Evolutionary conservation across 352 stramenopile genomes (phyloP).

Genomic region (Phytopythium sindhum): DNA sequence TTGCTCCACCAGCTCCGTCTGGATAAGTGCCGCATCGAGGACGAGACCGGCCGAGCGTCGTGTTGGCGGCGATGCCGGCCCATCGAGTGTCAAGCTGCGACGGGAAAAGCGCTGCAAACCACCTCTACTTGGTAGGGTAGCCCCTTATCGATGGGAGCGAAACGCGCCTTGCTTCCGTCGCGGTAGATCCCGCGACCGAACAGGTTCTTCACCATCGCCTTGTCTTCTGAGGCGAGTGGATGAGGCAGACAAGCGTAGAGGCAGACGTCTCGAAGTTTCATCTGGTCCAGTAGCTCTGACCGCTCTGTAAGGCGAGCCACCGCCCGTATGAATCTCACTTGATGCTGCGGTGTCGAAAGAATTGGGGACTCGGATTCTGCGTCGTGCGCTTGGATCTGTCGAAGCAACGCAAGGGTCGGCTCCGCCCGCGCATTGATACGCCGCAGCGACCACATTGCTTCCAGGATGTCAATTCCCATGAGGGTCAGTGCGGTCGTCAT

Average conservation of each 20-base stretch:
- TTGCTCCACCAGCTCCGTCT: neutral
- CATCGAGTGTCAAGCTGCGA: neutral
- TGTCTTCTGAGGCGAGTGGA: neutral
- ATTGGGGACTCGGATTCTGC: neutral
- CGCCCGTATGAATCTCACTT: neutral
- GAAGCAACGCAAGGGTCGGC: neutral
- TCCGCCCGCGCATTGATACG: neutral
- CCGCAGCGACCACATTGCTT: constrained; percentile 6
- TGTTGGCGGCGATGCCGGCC: no score
- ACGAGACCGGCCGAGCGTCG: neutral
- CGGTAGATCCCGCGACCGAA: neutral
- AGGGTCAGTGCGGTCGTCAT: constrained; percentile 13
- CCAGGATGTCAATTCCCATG: constrained; percentile 18
- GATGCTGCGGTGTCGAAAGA: neutral
- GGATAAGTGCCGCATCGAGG: neutral
- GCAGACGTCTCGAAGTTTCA: neutral
- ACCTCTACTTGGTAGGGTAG: neutral
- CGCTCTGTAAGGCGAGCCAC: neutral
- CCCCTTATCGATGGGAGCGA: neutral
- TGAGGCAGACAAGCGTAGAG: neutral
- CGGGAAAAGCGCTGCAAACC: neutral
- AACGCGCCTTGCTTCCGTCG: constrained; percentile 1
- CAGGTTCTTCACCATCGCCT: neutral
- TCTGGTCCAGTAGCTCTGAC: neutral
- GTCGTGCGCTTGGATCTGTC: neutral